Evolutionary conservation across 805 yeast genomes (phyloP), one percentile per base, ranked within the genome.

Genomic region (Starmerella floris): DNA sequence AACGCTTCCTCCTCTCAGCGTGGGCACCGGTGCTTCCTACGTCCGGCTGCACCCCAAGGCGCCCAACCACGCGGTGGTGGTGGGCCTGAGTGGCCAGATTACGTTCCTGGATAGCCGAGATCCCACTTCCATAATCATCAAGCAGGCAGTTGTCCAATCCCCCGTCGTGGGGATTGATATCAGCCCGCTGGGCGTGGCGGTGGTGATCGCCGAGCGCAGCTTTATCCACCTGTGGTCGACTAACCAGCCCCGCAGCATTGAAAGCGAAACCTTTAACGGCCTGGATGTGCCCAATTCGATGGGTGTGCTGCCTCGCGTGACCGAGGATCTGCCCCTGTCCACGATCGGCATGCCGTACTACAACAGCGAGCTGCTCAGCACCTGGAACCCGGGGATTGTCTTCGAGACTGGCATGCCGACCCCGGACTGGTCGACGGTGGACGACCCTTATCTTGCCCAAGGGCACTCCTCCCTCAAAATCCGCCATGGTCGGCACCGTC

Each of bases 331-430:
- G 2, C 85, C 95, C 0, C 66, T 88, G 43, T 78, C 76, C 37
- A 56, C 74, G 1, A 66, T 91, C 2, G 96, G 95, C 9, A 64
- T 91, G 73, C 97, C 98, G 0, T 83, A 77, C 53, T 91, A 84
- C 59, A 75, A 75, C 42, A 82, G 79, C 33, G 71, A 71, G 42
- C 67, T 91, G 16, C n/a, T 36, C 31, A 84, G 95, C 0, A 78
- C 83, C 13, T 88, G 87, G 84, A 56, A 68, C 1, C 77, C 78
- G 32, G 59, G 69, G 46, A 26, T 37, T 13, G 65, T 74, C 5
- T 83, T 82, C 56, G 69, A 72, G 37, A 70, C 61, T 44, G 83
- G 93, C 1, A 73, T 75, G 43, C 62, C 80, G 4, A 77, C 85
- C 0, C 61, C 61, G 11, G 36, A 45, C 30, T 49, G 52, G 53